Conservation (phyloP, 2,329 filamentous ascomycete species). For the Esteya vermicola region DNA sequence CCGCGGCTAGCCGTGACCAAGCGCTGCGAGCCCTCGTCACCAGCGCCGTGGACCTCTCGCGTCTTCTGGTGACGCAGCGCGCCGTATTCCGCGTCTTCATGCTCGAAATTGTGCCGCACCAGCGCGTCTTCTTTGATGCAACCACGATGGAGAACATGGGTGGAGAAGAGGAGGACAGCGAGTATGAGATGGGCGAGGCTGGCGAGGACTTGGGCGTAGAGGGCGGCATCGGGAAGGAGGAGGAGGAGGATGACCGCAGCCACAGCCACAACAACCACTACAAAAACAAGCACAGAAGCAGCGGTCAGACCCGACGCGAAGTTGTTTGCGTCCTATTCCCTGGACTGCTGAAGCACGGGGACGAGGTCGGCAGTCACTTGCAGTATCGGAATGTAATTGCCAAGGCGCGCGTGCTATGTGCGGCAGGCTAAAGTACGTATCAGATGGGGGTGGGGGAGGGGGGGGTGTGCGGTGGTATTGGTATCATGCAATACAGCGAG, state of each 20-base stretch:
- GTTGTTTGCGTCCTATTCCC: constrained; percentile 52
- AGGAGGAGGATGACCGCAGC: no score
- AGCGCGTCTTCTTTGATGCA: constrained; percentile 40
- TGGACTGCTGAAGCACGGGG: constrained; percentile 48
- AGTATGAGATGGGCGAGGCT: no score
- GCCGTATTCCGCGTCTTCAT: constrained; percentile 42
- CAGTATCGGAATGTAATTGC: constrained; percentile 49
- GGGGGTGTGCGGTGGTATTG: no score
- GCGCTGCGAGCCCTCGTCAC: constrained; percentile 37
- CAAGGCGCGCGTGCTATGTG: constrained; percentile 52
- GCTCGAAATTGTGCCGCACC: constrained; percentile 37
- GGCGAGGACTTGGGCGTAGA: no score
- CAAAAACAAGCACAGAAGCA: no score
- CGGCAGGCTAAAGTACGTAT: constrained; percentile 13
- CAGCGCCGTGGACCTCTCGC: constrained; percentile 40
- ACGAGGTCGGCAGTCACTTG: constrained; percentile 47
- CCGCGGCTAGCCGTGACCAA: constrained; percentile 30
- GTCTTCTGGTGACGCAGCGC: constrained; percentile 42
- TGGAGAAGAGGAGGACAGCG: constrained; percentile 31
- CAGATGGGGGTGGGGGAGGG: no score
- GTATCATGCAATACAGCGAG: no score
- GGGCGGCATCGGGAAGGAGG: no score
- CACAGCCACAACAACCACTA: no score
- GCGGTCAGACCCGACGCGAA: constrained; percentile 31
- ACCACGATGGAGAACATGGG: constrained; percentile 53